A percentile compares a stretch with the other conserved stretches of the same genome.
These are phyloP conservation scores for Tolypocladium amazonense DNA, from an alignment of 2,329 filamentous ascomycete genomes.

Conservation along the genomic window DNA sequence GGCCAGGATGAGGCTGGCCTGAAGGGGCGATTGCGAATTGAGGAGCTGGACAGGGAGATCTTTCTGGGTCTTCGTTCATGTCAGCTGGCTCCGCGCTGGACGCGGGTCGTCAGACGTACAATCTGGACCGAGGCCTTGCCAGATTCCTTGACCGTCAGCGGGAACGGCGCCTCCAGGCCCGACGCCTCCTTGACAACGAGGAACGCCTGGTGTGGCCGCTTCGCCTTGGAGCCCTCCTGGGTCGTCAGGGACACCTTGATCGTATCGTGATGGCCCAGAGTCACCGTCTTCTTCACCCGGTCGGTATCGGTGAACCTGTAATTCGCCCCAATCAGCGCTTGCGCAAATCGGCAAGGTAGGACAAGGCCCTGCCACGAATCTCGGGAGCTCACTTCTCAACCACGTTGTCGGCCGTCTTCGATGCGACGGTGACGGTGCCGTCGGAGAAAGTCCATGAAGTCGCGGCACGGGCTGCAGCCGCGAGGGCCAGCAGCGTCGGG, in stretches of 20 bases:
- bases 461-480: conserved; percentile 39
- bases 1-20: conserved; percentile 73
- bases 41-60: conserved; percentile 82
- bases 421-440: conserved; percentile 50
- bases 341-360: background rate
- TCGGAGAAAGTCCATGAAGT: conserved; percentile 66
- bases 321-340: background rate
- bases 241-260: conserved; percentile 77
- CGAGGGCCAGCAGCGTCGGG: conserved; percentile 33
- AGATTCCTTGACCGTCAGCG: conserved; percentile 72
- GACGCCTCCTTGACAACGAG: conserved; percentile 68
- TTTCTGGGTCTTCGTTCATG: conserved; percentile 58
- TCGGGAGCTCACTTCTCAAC: conserved; percentile 53
- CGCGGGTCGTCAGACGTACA: conserved; percentile 40
- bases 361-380: background rate
- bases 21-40: conserved; percentile 53
- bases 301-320: conserved; percentile 47
- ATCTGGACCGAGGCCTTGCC: conserved; percentile 80
- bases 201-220: conserved; percentile 90
- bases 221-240: conserved; percentile 65
- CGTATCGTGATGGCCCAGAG: conserved; percentile 57
- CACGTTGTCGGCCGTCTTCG: conserved; percentile 51
- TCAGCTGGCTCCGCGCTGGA: conserved; percentile 13
- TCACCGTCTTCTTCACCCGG: conserved; percentile 52
- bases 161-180: conserved; percentile 79